Evolutionary conservation across 306 rosid genomes (phyloP), one percentile per base, ranked within the genome.

Genomic region (Hippophae tibetana): DNA sequence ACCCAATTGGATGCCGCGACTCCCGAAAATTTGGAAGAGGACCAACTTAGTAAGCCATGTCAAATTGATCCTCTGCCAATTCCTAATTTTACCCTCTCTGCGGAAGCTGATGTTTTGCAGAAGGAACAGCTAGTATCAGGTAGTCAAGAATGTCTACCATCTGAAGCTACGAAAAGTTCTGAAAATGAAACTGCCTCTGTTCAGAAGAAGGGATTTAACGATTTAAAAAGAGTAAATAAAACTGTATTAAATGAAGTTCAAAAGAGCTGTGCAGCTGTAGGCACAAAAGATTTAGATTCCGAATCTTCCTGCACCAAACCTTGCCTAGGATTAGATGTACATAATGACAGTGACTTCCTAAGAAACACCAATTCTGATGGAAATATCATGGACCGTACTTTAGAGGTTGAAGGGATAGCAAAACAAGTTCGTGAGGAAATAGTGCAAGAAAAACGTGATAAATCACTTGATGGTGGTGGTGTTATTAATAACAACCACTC

Each of bases 281-380:
- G 84, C 70, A 56, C 63, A 60, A 77, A 63, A 78, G 84, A 74
- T 61, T 74, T 82, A 57, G 87, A 80, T 74, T 76, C 76, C 9
- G 87, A 76, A 78, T 82, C 86, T 74, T 74, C 81, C 52, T 73
- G 79, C 49, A 54, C 75, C 52, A 89, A 74, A 75, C 72, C 67
- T 80, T 86, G 87, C 73, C 60, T 89, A 84, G 94, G 77, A 67
- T 69, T 89, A 84, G 94, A 82, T 88, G 99, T 86, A 86, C 82
- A 89, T 82, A 93, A 63, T 78, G 93, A 78, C 67, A 79, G 68
- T 60, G 82, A 79, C 60, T 68, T 60, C 76, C 60, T 69, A 50
- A 77, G 73, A 64, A 79, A 77, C 25, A 65, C 63, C 47, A 82
- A 70, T 63, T 76, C 80, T 49, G 72, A 69, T 72, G 86, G 94